Evolutionary conservation across 495 filamentous ascomycete species (phyloP), one percentile per base, ranked within the genome.

Genomic region (Bacidia gigantensis): DNA sequence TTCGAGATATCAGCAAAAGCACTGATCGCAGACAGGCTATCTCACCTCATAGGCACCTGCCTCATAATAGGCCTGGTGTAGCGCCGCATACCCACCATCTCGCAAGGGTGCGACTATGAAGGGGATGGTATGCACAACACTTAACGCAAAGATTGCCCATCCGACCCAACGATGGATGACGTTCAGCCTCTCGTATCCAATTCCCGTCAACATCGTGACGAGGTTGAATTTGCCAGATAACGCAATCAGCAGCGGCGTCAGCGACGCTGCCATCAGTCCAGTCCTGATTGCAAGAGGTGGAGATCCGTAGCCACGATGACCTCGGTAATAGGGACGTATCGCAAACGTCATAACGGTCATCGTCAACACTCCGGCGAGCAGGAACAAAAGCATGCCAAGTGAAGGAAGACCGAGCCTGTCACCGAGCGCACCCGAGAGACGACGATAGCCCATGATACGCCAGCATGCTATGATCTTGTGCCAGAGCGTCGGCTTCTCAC

Each of bases 151-250:
- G 48, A 66, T 62, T 0, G 64, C 59, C 51, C 63, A 73, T 20
- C 57, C 54, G 2, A 65, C 60, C 65, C 67, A 74, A 12, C 65
- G 63, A 56, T 75, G 73, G n/a, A 71, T 61, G 3, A 70, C 63
- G 26, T 70, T 69, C 2, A 73, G 55, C 46, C 67, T 69, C 52
- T 75, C 72, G 44, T 73, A 68, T 1, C 65, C 66, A 25, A 71
- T 62, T 0, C 72, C 70, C 0, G 70, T 75, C 2, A 74, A 29
- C 23, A 65, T 51, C 0, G 67, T 67, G 50, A 76, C 64, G 23
- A 66, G 50, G 43, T 73, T 75, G 1, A 59, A 57, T 60, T 72
- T 62, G 51, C 64, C 55, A 44, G 64, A 26, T 44, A 67, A 52
- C 29, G 66, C 64, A 40, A 73, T 62, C 11, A 72, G 47, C 23